phyloP scores from a whole-genome alignment of 768 basidiomycete species.

The Filobasidium floriforme region DNA sequence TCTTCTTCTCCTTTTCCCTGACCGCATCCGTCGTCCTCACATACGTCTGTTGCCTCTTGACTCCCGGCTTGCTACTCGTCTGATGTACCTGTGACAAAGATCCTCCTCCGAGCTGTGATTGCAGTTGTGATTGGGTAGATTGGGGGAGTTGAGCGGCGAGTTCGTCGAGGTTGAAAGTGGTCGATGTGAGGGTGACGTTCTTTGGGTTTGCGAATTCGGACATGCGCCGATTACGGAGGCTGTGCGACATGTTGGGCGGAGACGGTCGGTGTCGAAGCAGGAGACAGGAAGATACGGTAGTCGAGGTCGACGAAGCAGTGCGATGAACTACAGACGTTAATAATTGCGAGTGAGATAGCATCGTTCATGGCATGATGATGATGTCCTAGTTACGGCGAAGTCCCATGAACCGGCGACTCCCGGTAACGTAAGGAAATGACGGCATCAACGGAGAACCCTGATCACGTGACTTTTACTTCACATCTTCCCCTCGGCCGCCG shows the following conservation, averaged over 20 bases:
- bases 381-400: too few relatives aligned
- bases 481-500: too few relatives aligned
- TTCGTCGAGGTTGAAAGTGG: constrained; percentile 1
- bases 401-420: too few relatives aligned
- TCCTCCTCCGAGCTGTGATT: not conserved
- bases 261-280: not conserved
- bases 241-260: not conserved
- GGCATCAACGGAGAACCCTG: too few relatives aligned
- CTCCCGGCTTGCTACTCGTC: not conserved
- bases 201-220: constrained; percentile 1
- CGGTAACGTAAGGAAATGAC: too few relatives aligned
- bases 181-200: not conserved
- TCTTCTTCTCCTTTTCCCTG: constrained; percentile 13
- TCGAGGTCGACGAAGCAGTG: too few relatives aligned
- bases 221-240: constrained; percentile 3
- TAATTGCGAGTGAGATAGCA: too few relatives aligned
- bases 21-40: constrained; percentile 15
- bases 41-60: constrained; percentile 17
- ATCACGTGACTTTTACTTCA: too few relatives aligned
- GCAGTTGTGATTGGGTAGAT: not conserved
- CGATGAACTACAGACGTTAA: too few relatives aligned
- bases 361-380: too few relatives aligned
- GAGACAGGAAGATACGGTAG: too few relatives aligned
- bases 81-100: not conserved
- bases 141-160: not conserved